Percentiles rank a stretch among this genome's conserved stretches.
Conservation (phyloP, 2,329 filamentous ascomycete species). For the Nakataea oryzae region DNA sequence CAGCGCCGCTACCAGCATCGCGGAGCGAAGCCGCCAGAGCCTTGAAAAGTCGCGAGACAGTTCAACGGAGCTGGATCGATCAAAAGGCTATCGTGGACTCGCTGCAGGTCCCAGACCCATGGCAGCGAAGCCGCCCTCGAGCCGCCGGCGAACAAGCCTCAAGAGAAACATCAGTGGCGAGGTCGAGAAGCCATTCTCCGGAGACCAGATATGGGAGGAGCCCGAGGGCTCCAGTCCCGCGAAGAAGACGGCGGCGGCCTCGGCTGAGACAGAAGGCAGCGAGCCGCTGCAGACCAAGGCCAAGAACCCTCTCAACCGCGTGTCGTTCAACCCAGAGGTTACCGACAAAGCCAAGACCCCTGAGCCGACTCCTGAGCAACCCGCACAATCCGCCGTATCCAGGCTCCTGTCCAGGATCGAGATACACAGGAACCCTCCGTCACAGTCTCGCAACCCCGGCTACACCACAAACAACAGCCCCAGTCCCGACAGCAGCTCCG, state of each 20-base stretch:
- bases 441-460: conserved; percentile 68
- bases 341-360: conserved; percentile 14
- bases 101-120: conserved; percentile 17
- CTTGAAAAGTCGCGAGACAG: conserved; percentile 17
- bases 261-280: conserved; percentile 8
- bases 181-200: conserved; percentile 55
- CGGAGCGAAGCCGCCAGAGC: conserved; percentile 18
- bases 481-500: background rate
- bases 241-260: conserved; percentile 9
- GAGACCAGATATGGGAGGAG: conserved; percentile 84
- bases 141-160: conserved; percentile 51
- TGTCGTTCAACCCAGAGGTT: conserved; percentile 40
- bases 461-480: conserved; percentile 66
- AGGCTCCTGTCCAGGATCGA: conserved; percentile 38
- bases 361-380: background rate
- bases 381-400: conserved; percentile 6
- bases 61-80: conserved; percentile 8
- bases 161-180: conserved; percentile 64
- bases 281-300: conserved; percentile 46
- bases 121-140: conserved; percentile 16
- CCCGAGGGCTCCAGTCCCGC: conserved; percentile 41
- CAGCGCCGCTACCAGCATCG: conserved; percentile 7
- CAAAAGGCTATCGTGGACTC: conserved; percentile 31
- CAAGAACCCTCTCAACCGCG: conserved; percentile 54
- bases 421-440: conserved; percentile 75